Conservation (phyloP, 257 asterid species). For the Salvia rosmarinus region DNA sequence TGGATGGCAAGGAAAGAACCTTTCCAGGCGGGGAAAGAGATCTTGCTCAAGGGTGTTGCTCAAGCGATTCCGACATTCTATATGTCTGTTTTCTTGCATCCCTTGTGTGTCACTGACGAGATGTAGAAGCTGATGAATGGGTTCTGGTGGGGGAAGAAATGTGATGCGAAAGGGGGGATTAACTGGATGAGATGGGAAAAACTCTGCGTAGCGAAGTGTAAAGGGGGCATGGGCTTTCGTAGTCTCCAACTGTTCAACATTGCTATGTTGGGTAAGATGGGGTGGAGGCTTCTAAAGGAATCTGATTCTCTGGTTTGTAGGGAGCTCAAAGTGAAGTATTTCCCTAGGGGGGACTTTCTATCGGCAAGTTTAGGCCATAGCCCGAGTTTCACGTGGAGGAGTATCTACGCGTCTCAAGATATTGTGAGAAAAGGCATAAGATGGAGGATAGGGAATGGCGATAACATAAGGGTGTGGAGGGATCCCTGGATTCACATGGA, state of each 20-base stretch:
- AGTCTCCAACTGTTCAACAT: neutral
- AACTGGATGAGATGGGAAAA: neutral
- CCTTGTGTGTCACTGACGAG: neutral
- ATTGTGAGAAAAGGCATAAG: no score
- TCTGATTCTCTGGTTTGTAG: neutral
- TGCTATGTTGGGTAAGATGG: no score
- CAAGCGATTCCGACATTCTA: neutral
- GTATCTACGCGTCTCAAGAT: no score
- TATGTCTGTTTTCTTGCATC: neutral
- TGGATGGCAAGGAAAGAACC: neutral
- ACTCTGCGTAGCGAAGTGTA: neutral
- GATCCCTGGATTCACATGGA: no score
- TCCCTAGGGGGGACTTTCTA: no score
- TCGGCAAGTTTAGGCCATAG: no score
- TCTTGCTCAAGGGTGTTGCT: neutral
- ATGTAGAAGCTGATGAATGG: neutral
- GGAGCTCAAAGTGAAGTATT: neutral
- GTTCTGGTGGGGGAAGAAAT: neutral
- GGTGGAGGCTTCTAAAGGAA: no score
- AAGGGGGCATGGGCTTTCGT: neutral
- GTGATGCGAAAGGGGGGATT: rapidly evolving
- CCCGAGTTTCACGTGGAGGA: no score
- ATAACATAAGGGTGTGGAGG: no score
- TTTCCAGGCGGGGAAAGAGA: neutral
- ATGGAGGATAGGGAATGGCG: no score